A percentile compares a stretch with the other conserved stretches of the same genome.
These are phyloP conservation scores for Xylariaceae sp. DNA, from an alignment of 2,329 filamentous ascomycete genomes.

Conservation along the genomic window DNA sequence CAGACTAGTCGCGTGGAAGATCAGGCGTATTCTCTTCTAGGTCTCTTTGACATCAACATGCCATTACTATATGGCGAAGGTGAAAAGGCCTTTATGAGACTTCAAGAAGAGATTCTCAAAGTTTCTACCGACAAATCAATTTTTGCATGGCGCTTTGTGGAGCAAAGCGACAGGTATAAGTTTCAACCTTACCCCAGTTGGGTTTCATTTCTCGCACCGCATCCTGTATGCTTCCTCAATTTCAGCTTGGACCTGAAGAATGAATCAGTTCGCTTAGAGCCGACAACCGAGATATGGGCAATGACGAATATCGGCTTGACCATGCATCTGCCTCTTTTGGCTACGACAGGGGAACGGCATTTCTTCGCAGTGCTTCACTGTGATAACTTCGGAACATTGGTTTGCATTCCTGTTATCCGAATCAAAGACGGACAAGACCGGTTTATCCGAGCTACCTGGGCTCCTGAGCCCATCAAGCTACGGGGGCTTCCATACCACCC, in stretches of 20 bases:
- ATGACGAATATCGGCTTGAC: not conserved
- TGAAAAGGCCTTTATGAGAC: constrained; percentile 4
- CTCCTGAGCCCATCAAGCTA: not conserved
- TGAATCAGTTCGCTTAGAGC: not conserved
- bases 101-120: constrained; percentile 9
- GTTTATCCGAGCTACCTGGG: not conserved
- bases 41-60: constrained; percentile 11
- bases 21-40: constrained; percentile 7
- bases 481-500: not conserved
- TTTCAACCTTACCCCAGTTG: not conserved
- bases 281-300: not conserved
- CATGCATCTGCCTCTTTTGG: not conserved
- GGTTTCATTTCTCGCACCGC: not conserved
- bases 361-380: not conserved
- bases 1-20: constrained; percentile 5
- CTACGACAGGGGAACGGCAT: not conserved
- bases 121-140: not conserved
- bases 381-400: not conserved
- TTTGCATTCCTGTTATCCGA: not conserved
- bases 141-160: not conserved
- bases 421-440: not conserved
- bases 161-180: not conserved
- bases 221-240: not conserved
- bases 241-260: not conserved
- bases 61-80: constrained; percentile 12